Conservation (phyloP, 257 asterid genomes). For the Lycium ferocissimum region DNA sequence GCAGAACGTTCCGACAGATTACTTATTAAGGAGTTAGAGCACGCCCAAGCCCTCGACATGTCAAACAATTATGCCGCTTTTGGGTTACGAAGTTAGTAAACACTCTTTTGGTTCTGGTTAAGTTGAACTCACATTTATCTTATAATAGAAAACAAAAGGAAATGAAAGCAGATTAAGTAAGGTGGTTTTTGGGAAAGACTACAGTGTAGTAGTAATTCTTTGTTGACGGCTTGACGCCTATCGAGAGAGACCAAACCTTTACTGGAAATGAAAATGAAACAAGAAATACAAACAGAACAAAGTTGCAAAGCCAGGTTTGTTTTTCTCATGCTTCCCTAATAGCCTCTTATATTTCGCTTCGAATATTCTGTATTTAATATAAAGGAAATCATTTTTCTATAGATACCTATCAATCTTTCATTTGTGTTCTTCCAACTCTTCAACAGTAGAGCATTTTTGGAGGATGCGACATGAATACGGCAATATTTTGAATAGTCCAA, state of each 20-base stretch:
- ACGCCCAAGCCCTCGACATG: background rate
- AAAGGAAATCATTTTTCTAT: too few relatives aligned
- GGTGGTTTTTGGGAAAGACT: background rate
- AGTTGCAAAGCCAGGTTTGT: background rate
- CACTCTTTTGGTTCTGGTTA: background rate
- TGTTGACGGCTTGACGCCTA: too few relatives aligned
- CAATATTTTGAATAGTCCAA: background rate
- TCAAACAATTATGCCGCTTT: background rate
- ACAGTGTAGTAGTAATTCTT: background rate
- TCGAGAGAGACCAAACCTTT: too few relatives aligned
- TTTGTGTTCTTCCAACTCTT: too few relatives aligned
- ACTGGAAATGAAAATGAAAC: too few relatives aligned
- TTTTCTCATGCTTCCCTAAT: background rate
- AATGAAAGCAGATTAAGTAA: background rate
- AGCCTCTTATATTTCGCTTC: background rate
- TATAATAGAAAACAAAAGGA: background rate
- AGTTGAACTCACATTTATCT: background rate
- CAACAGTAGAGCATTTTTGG: too few relatives aligned
- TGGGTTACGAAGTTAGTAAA: background rate
- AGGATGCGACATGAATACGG: too few relatives aligned
- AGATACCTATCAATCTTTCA: background rate
- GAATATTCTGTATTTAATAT: background rate
- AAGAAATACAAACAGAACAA: background rate
- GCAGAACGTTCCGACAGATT: too few relatives aligned
- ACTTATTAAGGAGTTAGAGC: background rate